Percentiles rank a stretch among this genome's conserved stretches.
Evolutionary conservation across 140 eudicot species (phyloP).

Genomic region (Senecio squalidus): DNA sequence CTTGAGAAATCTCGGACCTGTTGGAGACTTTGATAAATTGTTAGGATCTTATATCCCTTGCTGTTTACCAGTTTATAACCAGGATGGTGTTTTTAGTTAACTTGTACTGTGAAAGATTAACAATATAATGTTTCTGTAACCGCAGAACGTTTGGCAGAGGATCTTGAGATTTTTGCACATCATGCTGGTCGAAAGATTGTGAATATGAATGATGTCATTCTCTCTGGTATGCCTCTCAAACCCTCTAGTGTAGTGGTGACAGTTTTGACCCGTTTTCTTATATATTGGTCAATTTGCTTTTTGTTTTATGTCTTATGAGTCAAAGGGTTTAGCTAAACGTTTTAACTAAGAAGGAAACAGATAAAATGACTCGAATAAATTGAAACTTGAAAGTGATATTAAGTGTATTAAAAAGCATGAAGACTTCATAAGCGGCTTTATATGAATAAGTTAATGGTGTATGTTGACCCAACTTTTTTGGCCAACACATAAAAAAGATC

Average conservation of each 20-base stretch:
- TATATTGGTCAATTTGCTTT: neutral
- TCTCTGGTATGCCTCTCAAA: slow-evolving; percentile 48
- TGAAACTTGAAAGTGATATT: neutral
- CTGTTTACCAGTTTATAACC: slow-evolving; percentile 1
- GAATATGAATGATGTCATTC: slow-evolving; percentile 80
- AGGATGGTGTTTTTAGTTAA: slow-evolving; percentile 1
- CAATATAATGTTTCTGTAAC: slow-evolving; percentile 6
- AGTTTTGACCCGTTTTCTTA: neutral
- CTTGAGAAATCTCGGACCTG: slow-evolving; percentile 7
- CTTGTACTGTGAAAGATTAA: slow-evolving; percentile 1
- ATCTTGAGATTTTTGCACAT: slow-evolving; percentile 80
- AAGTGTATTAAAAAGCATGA: neutral
- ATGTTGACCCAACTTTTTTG: neutral
- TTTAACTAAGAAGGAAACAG: neutral
- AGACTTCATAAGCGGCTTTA: neutral
- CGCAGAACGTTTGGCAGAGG: slow-evolving; percentile 85
- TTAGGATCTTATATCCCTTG: neutral
- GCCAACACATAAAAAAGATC: neutral
- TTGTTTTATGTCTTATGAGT: neutral
- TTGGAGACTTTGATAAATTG: neutral
- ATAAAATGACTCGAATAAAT: neutral
- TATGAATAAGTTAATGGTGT: neutral
- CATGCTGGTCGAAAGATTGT: slow-evolving; percentile 84
- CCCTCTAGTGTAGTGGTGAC: neutral
- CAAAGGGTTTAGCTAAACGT: neutral